Evolutionary conservation across 192 early-diverging fungal species (phyloP).

Genomic region (Chytriomyces sp.): DNA sequence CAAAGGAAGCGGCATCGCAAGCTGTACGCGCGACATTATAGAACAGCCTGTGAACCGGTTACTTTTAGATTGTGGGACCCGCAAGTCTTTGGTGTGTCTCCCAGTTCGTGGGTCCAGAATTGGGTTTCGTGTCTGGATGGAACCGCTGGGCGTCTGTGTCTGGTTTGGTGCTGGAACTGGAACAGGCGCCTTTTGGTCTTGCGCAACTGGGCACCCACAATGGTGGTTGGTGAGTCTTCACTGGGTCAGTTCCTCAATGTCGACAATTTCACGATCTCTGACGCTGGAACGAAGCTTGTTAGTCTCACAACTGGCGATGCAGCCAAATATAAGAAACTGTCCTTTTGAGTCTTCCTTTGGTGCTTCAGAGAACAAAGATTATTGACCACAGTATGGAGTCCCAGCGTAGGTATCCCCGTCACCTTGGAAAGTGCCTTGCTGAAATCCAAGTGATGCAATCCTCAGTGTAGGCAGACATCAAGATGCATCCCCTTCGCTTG

Average conservation of each 20-base stretch:
- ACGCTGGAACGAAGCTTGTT: constrained; percentile 69
- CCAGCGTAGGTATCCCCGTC: too few relatives aligned
- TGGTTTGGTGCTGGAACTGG: constrained; percentile 50
- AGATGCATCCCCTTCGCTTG: constrained; percentile 71
- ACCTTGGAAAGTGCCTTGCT: constrained; percentile 55
- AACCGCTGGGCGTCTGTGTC: constrained; percentile 54
- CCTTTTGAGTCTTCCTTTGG: constrained; percentile 36
- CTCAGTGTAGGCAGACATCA: constrained; percentile 52
- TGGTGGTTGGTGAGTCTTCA: background rate
- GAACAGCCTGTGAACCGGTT: background rate
- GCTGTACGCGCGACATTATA: constrained; percentile 47
- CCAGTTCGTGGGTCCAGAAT: constrained; percentile 78
- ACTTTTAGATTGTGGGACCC: background rate
- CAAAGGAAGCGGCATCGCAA: constrained; percentile 43
- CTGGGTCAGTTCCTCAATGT: constrained; percentile 57
- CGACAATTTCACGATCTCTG: constrained; percentile 61
- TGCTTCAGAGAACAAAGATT: constrained; percentile 82
- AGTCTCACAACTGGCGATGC: constrained; percentile 89
- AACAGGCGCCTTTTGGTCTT: background rate
- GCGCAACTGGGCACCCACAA: background rate
- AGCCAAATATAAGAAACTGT: constrained; percentile 72
- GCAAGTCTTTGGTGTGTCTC: constrained; percentile 46
- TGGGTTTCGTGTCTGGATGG: constrained; percentile 64
- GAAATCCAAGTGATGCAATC: constrained; percentile 67
- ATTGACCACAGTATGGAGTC: constrained; percentile 54